Percentiles rank a stretch among this genome's conserved stretches.
Evolutionary conservation across 2,329 filamentous ascomycete genomes (phyloP).

Genomic region (Neurospora crassa): DNA sequence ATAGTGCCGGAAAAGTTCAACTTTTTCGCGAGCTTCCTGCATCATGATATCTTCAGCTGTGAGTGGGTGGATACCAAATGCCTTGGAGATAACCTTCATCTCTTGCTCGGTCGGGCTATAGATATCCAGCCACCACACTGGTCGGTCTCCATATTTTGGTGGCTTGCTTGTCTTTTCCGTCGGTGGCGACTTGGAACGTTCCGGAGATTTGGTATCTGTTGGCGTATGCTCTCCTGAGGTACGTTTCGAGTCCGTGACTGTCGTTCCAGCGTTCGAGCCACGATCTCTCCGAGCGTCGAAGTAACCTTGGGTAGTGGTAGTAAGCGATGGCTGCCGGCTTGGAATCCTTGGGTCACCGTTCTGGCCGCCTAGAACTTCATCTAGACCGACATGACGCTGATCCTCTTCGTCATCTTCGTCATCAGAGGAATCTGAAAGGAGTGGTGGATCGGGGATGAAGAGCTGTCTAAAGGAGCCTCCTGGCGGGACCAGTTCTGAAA

Average conservation of each 20-base stretch:
- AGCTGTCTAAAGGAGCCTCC: conserved; percentile 78
- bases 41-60: conserved; percentile 96
- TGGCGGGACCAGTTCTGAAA: conserved; percentile 82
- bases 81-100: conserved; percentile 87
- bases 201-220: conserved; percentile 24
- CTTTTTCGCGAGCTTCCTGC: conserved; percentile 95
- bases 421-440: conserved; percentile 61
- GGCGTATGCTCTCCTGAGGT: conserved; percentile 19
- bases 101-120: conserved; percentile 84
- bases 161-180: conserved; percentile 21
- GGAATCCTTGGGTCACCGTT: conserved; percentile 34
- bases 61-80: conserved; percentile 91
- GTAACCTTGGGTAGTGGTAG: conserved; percentile 17
- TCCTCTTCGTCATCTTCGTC: conserved; percentile 56
- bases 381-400: conserved; percentile 11
- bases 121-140: conserved; percentile 95
- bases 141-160: conserved; percentile 62
- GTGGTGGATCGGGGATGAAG: conserved; percentile 77
- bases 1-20: conserved; percentile 93
- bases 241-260: conserved; percentile 22
- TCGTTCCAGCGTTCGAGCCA: conserved; percentile 17
- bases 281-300: conserved; percentile 12
- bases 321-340: conserved; percentile 37
- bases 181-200: conserved; percentile 29
- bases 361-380: conserved; percentile 16